Evolutionary conservation across 1,284 basidiomycete genomes (phyloP), one percentile per base, ranked within the genome.

Genomic region (Fomitiporia mediterranea): DNA sequence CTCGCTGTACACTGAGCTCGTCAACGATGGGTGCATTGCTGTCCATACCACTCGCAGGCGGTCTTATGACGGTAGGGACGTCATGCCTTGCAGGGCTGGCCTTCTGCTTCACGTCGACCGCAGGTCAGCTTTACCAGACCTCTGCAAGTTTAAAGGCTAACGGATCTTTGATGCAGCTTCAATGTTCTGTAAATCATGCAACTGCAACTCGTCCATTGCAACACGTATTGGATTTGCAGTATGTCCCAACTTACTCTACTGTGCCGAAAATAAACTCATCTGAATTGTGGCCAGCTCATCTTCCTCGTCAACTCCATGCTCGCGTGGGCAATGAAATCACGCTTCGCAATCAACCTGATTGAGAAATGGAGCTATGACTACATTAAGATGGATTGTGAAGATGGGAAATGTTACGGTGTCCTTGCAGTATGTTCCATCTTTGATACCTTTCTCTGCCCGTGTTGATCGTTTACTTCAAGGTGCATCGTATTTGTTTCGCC

Each of bases 101-200:
- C 0, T 91, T 89, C 71, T 91, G 80, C 69, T 89, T 81, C 69
- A 89, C 89, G 6, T 91, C 89, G 47, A 91, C 87, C 37, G 91
- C 91, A 65, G 89, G 88, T 84, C 56, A 58, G 72, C 25, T 37
- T 66, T 7, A 28, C n/a, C 27, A 57, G 54, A 54, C 40, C n/a
- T 3, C 28, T 11, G 13, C 27, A 1, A n/a, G 4, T 25, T 6
- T n/a, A 30, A 46, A n/a, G 4, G 11, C 27, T 11, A 46, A 15
- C 6, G n/a, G 42, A 37, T 21, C 39, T 42, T 21, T 6, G 65
- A 67, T 57, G 68, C 74, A 83, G 94, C 95, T 8, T 94, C 93
- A 35, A 96, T 98, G 76, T 92, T 99, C 74, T 97, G 88, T 82
- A 97, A 97, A 78, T 95, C 93, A 56, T 99, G 96, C 74, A 98